Evolutionary conservation across 73 alveolate species (phyloP).

Genomic region (Symbiodinium pilosum): DNA sequence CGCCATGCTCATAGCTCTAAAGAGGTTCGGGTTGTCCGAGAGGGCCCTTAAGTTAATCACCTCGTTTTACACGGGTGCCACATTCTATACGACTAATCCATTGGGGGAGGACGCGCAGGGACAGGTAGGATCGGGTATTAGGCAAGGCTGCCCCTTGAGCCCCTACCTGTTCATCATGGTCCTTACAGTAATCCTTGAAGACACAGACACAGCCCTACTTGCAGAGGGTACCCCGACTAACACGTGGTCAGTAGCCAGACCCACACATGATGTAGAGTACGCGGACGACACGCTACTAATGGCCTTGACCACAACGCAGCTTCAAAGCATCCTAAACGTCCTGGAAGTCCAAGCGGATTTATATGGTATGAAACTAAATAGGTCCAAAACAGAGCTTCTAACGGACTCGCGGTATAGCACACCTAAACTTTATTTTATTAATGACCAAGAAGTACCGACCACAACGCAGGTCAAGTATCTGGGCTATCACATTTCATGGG

Average conservation of each 20-base stretch:
- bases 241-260: neutral
- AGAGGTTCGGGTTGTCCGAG: too few species aligned
- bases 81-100: too few species aligned
- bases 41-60: too few species aligned
- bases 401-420: neutral
- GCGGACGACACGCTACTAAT: neutral
- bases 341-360: neutral
- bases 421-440: neutral
- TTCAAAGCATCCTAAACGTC: neutral
- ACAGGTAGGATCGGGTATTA: neutral
- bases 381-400: neutral
- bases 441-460: neutral
- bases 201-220: neutral
- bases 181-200: neutral
- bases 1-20: too few species aligned
- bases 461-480: neutral
- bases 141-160: neutral
- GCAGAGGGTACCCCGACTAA: neutral
- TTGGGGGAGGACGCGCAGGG: too few species aligned
- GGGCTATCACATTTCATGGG: constrained; percentile 5
- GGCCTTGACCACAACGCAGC: neutral
- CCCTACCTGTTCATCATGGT: neutral
- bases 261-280: neutral
- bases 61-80: too few species aligned
- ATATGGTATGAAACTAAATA: neutral